phyloP scores from a whole-genome alignment of 768 basidiomycete species.

The Lentinus brumalis region DNA sequence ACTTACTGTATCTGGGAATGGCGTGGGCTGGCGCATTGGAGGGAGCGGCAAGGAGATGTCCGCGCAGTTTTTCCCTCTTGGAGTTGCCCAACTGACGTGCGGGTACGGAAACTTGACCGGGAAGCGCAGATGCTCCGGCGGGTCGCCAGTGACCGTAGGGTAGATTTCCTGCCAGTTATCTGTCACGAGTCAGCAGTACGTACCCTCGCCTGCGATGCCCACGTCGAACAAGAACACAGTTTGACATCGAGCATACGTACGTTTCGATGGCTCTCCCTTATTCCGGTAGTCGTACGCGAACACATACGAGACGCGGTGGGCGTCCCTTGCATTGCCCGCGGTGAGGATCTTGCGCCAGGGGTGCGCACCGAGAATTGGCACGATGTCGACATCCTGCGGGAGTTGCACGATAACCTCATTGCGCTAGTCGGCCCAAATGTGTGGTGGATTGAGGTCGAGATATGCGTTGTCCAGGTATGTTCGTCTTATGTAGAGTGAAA shows the following conservation, averaged over 20 bases:
- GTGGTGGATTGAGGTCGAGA: not conserved
- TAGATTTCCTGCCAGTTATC: constrained; percentile 25
- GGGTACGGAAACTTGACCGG: constrained; percentile 28
- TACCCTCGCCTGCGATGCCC: not conserved
- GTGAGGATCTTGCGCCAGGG: constrained; percentile 23
- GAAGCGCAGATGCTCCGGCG: constrained; percentile 8
- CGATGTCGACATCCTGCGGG: constrained; percentile 21
- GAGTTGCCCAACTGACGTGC: constrained; percentile 22
- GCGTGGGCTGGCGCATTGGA: constrained; percentile 16
- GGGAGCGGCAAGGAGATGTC: constrained; percentile 23
- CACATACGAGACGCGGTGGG: constrained; percentile 24
- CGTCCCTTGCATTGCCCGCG: not conserved
- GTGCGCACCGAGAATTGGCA: constrained; percentile 28
- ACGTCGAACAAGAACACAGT: not conserved
- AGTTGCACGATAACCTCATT: constrained; percentile 28
- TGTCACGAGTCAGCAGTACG: not conserved
- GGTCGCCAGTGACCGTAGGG: constrained; percentile 17
- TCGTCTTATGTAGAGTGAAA: not conserved
- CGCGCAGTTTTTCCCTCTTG: constrained; percentile 11
- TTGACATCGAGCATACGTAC: constrained; percentile 16
- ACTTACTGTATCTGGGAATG: constrained; percentile 8
- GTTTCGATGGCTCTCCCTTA: constrained; percentile 26
- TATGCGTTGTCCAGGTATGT: not conserved
- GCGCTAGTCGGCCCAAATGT: constrained; percentile 12
- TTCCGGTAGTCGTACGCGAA: constrained; percentile 31